Evolutionary conservation across 73 alveolate species (phyloP).

Genomic region (Diophrys appendiculata): DNA sequence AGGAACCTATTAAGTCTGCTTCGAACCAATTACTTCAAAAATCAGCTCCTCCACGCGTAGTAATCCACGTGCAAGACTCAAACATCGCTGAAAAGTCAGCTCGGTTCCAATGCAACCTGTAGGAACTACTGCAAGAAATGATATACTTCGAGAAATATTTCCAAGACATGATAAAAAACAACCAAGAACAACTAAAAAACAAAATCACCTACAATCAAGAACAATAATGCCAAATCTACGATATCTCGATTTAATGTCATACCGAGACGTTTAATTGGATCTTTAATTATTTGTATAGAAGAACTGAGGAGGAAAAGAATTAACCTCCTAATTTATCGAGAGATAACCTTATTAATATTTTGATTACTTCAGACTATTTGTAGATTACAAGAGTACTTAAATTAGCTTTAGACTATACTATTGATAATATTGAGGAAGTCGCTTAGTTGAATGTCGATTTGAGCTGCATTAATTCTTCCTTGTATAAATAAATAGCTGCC

Average conservation of each 20-base stretch:
- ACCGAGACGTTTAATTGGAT: slow-evolving; percentile 22
- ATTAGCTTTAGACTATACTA: slow-evolving; percentile 50
- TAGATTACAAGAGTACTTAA: slow-evolving; percentile 55
- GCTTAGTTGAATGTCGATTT: slow-evolving; percentile 59
- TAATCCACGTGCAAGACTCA: too few species aligned
- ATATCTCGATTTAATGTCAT: slow-evolving; percentile 19
- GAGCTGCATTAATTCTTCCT: slow-evolving; percentile 45
- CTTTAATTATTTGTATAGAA: not conserved
- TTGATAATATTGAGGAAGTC: slow-evolving; percentile 53
- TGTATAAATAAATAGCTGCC: slow-evolving; percentile 45
- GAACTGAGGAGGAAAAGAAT: not conserved
- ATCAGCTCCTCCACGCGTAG: too few species aligned
- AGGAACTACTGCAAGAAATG: too few species aligned
- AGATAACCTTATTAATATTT: slow-evolving; percentile 59
- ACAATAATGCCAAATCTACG: not conserved
- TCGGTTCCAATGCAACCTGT: too few species aligned
- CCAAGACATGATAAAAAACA: too few species aligned
- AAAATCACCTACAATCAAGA: too few species aligned
- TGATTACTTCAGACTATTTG: slow-evolving; percentile 62
- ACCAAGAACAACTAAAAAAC: too few species aligned
- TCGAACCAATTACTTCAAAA: too few species aligned
- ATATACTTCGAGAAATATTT: too few species aligned
- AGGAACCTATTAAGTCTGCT: too few species aligned
- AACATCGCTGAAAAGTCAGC: too few species aligned
- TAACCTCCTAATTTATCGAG: slow-evolving; percentile 40